Conservation (phyloP, 345 rosid genomes). For the Lepidium africanum region DNA sequence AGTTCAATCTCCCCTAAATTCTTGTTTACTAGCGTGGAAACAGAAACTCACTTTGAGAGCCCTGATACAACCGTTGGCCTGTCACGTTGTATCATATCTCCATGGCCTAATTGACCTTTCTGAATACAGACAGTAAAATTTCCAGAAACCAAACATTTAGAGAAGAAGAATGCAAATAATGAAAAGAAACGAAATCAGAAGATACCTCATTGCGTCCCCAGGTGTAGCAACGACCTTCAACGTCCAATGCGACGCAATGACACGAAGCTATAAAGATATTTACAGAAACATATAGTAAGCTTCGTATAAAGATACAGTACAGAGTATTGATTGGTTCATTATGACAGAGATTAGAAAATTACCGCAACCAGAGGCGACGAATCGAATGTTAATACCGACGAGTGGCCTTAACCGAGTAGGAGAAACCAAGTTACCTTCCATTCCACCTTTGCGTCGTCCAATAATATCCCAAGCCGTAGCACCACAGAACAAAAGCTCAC, state of each 20-base stretch:
- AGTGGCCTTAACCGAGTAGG: slow-evolving; percentile 94
- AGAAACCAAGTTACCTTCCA: slow-evolving; percentile 73
- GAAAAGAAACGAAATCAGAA: not conserved
- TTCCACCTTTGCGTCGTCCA: slow-evolving; percentile 55
- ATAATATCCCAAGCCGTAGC: slow-evolving; percentile 69
- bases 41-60: slow-evolving; percentile 59
- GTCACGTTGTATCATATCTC: slow-evolving; percentile 84
- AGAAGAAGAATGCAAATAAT: not conserved
- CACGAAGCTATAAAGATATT: slow-evolving; percentile 56
- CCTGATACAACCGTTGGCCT: slow-evolving; percentile 89
- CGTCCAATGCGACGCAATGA: slow-evolving; percentile 96
- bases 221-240: slow-evolving; percentile 91
- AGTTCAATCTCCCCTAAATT: not conserved
- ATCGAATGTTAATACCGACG: slow-evolving; percentile 63
- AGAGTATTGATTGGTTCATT: not conserved
- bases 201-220: slow-evolving; percentile 98
- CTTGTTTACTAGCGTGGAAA: not conserved
- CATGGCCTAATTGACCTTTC: slow-evolving; percentile 98
- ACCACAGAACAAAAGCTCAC: slow-evolving; percentile 93
- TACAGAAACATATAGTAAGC: slow-evolving; percentile 1
- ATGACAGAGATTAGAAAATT: slow-evolving; percentile 17
- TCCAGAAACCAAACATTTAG: slow-evolving; percentile 7
- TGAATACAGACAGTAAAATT: slow-evolving; percentile 32
- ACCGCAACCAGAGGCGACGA: slow-evolving; percentile 86
- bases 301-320: not conserved